phyloP scores from a whole-genome alignment of 148 eudicot genomes.

The Pharnaceum exiguum region DNA sequence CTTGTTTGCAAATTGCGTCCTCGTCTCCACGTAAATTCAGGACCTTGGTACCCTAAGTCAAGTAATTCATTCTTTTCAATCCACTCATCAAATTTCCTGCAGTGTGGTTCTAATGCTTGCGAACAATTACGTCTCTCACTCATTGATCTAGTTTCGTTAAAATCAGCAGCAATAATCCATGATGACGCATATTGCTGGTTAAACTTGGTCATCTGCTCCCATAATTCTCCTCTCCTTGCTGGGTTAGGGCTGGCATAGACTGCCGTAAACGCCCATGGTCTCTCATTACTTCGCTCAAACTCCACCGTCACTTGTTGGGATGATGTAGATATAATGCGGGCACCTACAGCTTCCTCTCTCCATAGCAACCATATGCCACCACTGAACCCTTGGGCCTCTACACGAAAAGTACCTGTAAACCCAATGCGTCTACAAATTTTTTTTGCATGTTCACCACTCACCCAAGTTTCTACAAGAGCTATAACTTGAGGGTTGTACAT shows the following conservation, averaged over 20 bases:
- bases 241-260: background rate
- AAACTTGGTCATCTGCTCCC: background rate
- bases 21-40: background rate
- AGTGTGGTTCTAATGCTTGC: background rate
- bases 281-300: background rate
- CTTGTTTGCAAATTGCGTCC: background rate
- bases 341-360: background rate
- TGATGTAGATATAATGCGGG: background rate
- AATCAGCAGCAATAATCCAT: background rate
- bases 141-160: background rate
- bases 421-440: background rate
- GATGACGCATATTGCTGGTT: background rate
- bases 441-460: background rate
- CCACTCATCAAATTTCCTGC: background rate
- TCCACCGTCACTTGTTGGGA: background rate
- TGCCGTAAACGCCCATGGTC: background rate
- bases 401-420: background rate
- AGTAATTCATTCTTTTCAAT: background rate
- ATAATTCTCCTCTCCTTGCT: background rate
- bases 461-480: background rate
- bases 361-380: background rate
- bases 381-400: background rate
- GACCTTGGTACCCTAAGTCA: background rate
- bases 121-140: background rate
- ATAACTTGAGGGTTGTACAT: background rate